These are phyloP conservation scores for Lasiodiplodia sp. DNA, from an alignment of 2,329 filamentous ascomycete genomes.

Conservation along the genomic window DNA sequence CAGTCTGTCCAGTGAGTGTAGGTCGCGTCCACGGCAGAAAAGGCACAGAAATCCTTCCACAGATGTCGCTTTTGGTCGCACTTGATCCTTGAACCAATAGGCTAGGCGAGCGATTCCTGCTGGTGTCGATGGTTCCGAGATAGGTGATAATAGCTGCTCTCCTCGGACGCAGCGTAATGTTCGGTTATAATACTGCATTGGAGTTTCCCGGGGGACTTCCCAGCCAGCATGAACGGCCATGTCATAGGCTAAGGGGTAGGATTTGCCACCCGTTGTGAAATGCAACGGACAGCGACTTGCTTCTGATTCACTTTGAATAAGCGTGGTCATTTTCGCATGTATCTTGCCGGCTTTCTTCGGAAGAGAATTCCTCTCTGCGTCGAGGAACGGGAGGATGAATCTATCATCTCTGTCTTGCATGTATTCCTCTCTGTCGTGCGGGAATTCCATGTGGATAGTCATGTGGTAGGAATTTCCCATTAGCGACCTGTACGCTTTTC, in stretches of 20 bases:
- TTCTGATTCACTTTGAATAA: slow-evolving; percentile 37
- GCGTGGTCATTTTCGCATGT: slow-evolving; percentile 37
- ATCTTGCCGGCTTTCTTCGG: background rate
- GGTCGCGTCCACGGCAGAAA: slow-evolving; percentile 33
- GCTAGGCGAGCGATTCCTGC: slow-evolving; percentile 12
- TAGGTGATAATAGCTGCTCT: slow-evolving; percentile 6
- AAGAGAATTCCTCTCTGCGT: slow-evolving; percentile 7
- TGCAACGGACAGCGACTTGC: background rate
- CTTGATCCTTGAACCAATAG: slow-evolving; percentile 31
- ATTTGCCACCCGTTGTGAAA: background rate
- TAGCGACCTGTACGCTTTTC: background rate
- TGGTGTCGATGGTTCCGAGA: slow-evolving; percentile 15
- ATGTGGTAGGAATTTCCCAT: slow-evolving; percentile 26
- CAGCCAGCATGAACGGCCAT: slow-evolving; percentile 39
- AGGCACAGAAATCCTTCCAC: slow-evolving; percentile 34
- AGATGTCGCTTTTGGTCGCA: slow-evolving; percentile 30
- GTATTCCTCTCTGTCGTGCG: slow-evolving; percentile 37
- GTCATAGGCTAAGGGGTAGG: slow-evolving; percentile 36
- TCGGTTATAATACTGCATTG: slow-evolving; percentile 39
- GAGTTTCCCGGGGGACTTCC: slow-evolving; percentile 32
- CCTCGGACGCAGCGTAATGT: slow-evolving; percentile 29
- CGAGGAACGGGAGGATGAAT: slow-evolving; percentile 38
- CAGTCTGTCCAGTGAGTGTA: slow-evolving; percentile 37
- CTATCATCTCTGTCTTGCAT: no score
- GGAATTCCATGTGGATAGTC: slow-evolving; percentile 35